phyloP scores from a whole-genome alignment of 257 asterid genomes.

The Nicotiana benthamiana region DNA sequence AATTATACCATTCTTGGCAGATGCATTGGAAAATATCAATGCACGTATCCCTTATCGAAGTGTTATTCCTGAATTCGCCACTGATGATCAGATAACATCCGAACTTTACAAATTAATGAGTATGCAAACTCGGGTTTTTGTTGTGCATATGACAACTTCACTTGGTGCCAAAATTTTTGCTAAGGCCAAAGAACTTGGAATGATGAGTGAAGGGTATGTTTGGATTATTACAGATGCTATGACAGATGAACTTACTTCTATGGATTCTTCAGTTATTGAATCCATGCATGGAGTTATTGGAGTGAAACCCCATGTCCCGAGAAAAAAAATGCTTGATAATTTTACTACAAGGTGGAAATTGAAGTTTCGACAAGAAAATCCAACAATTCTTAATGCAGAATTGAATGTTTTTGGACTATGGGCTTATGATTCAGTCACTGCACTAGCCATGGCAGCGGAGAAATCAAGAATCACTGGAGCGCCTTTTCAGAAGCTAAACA shows the following conservation, averaged over 20 bases:
- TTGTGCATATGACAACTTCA: conserved; percentile 25
- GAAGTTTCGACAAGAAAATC: conserved; percentile 11
- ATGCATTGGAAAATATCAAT: conserved; percentile 28
- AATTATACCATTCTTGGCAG: conserved; percentile 33
- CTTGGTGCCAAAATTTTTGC: conserved; percentile 33
- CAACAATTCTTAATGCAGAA: not conserved
- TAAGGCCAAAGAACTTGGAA: conserved; percentile 28
- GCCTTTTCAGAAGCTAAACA: conserved; percentile 8
- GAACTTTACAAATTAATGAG: conserved; percentile 42
- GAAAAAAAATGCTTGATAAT: conserved; percentile 11
- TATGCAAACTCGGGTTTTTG: conserved; percentile 45
- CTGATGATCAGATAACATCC: conserved; percentile 24
- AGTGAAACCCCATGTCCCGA: conserved; percentile 29
- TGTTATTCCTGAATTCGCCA: conserved; percentile 24
- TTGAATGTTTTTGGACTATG: conserved; percentile 31
- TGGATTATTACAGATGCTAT: conserved; percentile 50
- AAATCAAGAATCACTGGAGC: conserved; percentile 12
- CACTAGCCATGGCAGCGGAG: conserved; percentile 46
- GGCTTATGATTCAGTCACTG: conserved; percentile 45
- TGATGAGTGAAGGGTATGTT: conserved; percentile 36
- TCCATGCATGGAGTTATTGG: conserved; percentile 58
- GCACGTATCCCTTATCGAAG: conserved; percentile 38
- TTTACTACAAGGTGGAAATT: conserved; percentile 29
- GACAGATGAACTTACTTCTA: conserved; percentile 11
- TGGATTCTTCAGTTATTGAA: conserved; percentile 19